A percentile compares a stretch with the other conserved stretches of the same genome.
These are phyloP conservation scores for Zizania latifolia DNA, from an alignment of 176 grass and related monocot species.

Conservation along the genomic window DNA sequence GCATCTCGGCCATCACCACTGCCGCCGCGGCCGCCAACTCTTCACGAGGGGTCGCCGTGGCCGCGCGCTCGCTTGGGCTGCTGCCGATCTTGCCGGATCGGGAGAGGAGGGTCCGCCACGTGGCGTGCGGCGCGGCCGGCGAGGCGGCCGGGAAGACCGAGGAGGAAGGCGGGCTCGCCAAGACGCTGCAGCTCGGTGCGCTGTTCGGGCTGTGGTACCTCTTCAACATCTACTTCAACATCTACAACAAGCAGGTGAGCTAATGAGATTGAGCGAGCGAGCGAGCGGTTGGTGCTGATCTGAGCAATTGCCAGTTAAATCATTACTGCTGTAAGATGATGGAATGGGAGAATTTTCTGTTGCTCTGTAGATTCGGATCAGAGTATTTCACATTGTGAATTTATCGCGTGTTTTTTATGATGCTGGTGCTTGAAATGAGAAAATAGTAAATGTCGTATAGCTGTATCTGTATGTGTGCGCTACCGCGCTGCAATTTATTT, in stretches of 20 bases:
- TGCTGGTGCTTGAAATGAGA: background rate
- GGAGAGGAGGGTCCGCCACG: background rate
- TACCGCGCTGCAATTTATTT: background rate
- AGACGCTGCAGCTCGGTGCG: slow-evolving; percentile 53
- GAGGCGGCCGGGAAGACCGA: background rate
- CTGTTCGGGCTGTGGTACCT: slow-evolving; percentile 82
- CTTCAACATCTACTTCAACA: slow-evolving; percentile 91
- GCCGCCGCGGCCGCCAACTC: background rate
- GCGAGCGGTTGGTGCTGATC: background rate
- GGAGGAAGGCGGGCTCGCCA: slow-evolving; percentile 11
- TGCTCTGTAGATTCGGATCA: background rate
- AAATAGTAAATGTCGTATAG: background rate
- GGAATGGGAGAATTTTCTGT: background rate
- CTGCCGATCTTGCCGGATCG: slow-evolving; percentile 20
- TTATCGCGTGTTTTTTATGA: background rate
- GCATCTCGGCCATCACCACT: background rate
- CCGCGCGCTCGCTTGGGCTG: slow-evolving; percentile 15
- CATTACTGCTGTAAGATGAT: background rate
- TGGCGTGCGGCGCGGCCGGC: background rate
- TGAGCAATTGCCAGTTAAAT: background rate
- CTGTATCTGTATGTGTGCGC: background rate
- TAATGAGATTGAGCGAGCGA: background rate
- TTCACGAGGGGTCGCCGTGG: background rate
- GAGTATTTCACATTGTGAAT: background rate
- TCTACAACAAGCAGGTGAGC: slow-evolving; percentile 80